Percentiles rank a stretch among this genome's conserved stretches.
phyloP scores from a whole-genome alignment of 306 rosid species.

The Cucurbita maxima region DNA sequence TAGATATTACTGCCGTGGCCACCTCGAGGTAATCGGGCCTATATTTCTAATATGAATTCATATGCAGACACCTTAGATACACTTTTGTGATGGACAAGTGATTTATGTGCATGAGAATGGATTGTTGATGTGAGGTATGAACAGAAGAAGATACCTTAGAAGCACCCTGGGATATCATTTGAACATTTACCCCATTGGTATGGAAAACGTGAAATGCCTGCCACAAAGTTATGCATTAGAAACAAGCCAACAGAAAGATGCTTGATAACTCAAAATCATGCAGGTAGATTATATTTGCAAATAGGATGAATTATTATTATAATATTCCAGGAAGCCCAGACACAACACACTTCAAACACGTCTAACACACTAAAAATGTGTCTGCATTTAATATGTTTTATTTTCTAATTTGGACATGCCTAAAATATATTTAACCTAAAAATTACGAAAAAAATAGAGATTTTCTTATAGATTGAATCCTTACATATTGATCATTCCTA shows the following conservation, averaged over 20 bases:
- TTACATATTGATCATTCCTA: too few relatives aligned
- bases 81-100: background rate
- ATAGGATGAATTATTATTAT: background rate
- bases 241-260: background rate
- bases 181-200: conserved; percentile 71
- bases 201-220: conserved; percentile 80
- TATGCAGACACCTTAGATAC: background rate
- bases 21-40: background rate
- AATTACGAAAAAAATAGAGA: too few relatives aligned
- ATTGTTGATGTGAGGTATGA: background rate
- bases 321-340: background rate
- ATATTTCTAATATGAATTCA: background rate
- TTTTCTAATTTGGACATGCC: too few relatives aligned
- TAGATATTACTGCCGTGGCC: background rate
- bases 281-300: background rate
- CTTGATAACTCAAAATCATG: background rate
- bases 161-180: conserved; percentile 98
- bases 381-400: background rate
- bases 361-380: too few relatives aligned
- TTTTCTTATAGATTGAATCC: too few relatives aligned
- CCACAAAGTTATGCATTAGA: conserved; percentile 9
- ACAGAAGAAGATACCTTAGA: conserved; percentile 49
- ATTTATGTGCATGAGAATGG: background rate
- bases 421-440: too few relatives aligned
- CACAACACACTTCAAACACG: background rate